A percentile compares a stretch with the other conserved stretches of the same genome.
Evolutionary conservation across 1,284 basidiomycete genomes (phyloP).

Genomic region (Cystobasidiaceae sp.): DNA sequence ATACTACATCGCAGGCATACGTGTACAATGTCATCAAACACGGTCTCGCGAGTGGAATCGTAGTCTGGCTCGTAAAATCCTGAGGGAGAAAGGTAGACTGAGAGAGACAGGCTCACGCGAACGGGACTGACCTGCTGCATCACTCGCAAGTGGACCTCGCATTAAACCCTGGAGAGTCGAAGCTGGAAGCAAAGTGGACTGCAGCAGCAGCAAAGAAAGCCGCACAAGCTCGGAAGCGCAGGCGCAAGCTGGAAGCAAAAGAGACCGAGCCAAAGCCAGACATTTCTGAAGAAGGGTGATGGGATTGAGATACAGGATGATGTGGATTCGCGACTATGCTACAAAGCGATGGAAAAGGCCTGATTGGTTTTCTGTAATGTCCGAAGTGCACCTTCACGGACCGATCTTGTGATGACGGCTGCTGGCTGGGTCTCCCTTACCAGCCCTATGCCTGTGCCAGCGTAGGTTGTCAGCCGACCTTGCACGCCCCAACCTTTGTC

Average conservation of each 20-base stretch:
- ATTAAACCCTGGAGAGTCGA: conserved; percentile 40
- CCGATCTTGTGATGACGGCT: background rate
- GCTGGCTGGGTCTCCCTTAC: background rate
- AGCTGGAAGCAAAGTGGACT: conserved; percentile 46
- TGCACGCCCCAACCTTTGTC: conserved; percentile 18
- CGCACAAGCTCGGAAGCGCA: conserved; percentile 47
- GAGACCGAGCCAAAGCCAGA: background rate
- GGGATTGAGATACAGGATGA: background rate
- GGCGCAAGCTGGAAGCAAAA: conserved; percentile 37
- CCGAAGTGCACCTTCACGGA: background rate
- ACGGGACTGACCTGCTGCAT: too few relatives aligned
- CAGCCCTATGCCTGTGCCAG: conserved; percentile 24
- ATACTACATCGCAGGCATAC: conserved; percentile 40
- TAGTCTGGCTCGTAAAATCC: conserved; percentile 46
- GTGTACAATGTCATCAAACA: conserved; percentile 50
- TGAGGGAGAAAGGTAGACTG: conserved; percentile 44
- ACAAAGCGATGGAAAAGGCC: background rate
- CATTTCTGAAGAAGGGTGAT: too few relatives aligned
- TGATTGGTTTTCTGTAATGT: background rate
- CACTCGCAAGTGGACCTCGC: conserved; percentile 38
- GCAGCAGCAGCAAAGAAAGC: conserved; percentile 47
- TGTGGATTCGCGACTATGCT: too few relatives aligned
- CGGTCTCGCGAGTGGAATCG: conserved; percentile 49
- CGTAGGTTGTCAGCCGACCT: conserved; percentile 18
- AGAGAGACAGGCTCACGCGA: background rate